Evolutionary conservation across 2,329 filamentous ascomycete species (phyloP).

Genomic region (Drechslera avenae): DNA sequence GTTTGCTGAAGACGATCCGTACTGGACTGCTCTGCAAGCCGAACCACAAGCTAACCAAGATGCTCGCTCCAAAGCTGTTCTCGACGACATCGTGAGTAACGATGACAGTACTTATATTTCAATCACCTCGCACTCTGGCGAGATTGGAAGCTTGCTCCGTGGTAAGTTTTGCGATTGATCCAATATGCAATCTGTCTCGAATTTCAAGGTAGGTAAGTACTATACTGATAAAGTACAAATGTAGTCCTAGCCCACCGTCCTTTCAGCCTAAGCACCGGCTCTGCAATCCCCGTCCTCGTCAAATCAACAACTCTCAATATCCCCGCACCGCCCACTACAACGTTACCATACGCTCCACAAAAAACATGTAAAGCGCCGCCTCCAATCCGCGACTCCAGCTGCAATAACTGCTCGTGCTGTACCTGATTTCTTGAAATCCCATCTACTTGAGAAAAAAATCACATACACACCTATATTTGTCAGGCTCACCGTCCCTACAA

Average conservation of each 20-base stretch:
- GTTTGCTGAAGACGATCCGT: slow-evolving; percentile 64
- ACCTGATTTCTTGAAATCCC: background rate
- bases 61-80: slow-evolving; percentile 50
- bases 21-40: slow-evolving; percentile 56
- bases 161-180: slow-evolving; percentile 28
- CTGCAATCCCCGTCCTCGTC: slow-evolving; percentile 70
- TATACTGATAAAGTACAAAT: background rate
- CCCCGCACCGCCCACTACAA: slow-evolving; percentile 38
- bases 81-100: slow-evolving; percentile 60
- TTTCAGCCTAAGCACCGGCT: slow-evolving; percentile 68
- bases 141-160: slow-evolving; percentile 60
- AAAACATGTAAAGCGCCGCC: slow-evolving; percentile 39
- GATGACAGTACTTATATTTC: slow-evolving; percentile 58
- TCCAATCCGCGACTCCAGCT: slow-evolving; percentile 36
- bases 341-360: slow-evolving; percentile 29
- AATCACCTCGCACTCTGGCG: slow-evolving; percentile 64
- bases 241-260: slow-evolving; percentile 63
- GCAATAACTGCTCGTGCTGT: slow-evolving; percentile 47
- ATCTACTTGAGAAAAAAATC: too few relatives aligned
- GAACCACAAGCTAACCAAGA: slow-evolving; percentile 60
- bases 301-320: slow-evolving; percentile 58
- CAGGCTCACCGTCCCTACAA: too few relatives aligned
- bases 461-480: too few relatives aligned
- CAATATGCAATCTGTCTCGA: too few relatives aligned
- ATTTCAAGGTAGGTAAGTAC: too few relatives aligned